Percentiles rank a stretch among this genome's conserved stretches.
These are phyloP conservation scores for Chaetomium sp. DNA, from an alignment of 2,329 filamentous ascomycete species.

Conservation along the genomic window DNA sequence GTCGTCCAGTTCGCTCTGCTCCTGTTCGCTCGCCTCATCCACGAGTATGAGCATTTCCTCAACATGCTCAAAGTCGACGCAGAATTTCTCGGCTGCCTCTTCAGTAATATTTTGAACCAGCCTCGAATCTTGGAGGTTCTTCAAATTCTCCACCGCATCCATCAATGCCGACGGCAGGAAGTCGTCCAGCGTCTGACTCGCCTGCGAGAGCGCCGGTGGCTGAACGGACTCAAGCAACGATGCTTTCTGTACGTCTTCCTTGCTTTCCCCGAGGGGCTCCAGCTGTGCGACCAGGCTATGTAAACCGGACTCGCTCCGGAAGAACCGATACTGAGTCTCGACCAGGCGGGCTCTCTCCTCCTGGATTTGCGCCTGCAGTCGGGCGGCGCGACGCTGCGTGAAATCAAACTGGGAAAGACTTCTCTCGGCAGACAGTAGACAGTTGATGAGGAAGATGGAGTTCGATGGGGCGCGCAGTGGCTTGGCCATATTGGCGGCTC, in stretches of 20 bases:
- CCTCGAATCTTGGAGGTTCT: conserved; percentile 69
- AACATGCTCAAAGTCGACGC: conserved; percentile 72
- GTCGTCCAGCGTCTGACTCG: conserved; percentile 79
- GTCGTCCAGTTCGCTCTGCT: conserved; percentile 32
- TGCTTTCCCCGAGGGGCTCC: conserved; percentile 41
- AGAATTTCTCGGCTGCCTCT: conserved; percentile 81
- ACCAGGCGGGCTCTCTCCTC: conserved; percentile 60
- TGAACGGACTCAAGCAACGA: conserved; percentile 59
- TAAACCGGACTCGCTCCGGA: conserved; percentile 75
- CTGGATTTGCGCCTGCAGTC: conserved; percentile 60
- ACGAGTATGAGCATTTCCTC: conserved; percentile 53
- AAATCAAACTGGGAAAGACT: conserved; percentile 65
- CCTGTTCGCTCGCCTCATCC: conserved; percentile 43
- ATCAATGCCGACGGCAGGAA: conserved; percentile 92
- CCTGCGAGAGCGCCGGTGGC: conserved; percentile 60
- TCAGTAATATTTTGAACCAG: conserved; percentile 78
- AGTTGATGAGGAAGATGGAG: conserved; percentile 75
- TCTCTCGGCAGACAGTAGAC: conserved; percentile 59
- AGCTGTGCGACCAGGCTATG: conserved; percentile 63
- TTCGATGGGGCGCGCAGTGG: conserved; percentile 60
- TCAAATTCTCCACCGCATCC: conserved; percentile 83
- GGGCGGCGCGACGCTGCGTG: conserved; percentile 55
- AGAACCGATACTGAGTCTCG: conserved; percentile 70
- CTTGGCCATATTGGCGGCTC: conserved; percentile 70
- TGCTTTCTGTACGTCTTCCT: conserved; percentile 58